Evolutionary conservation across 2,329 filamentous ascomycete genomes (phyloP), one percentile per base, ranked within the genome.

Genomic region (Aquanectria penicillioides): DNA sequence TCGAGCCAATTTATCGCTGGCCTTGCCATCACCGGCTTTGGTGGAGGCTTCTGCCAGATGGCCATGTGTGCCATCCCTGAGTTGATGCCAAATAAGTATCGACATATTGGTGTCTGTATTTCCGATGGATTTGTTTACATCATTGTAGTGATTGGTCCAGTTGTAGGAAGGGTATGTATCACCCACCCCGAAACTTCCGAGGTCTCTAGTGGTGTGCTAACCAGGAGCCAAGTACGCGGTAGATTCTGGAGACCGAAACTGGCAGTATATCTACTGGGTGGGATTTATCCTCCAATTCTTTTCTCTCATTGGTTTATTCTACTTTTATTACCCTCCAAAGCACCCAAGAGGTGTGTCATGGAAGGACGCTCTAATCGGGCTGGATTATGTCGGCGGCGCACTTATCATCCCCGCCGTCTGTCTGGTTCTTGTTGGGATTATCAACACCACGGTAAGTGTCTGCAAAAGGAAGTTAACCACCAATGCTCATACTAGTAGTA

Each of bases 21-120:
- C n/a, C n/a, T n/a, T n/a, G n/a, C n/a, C n/a, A n/a, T n/a, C n/a
- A n/a, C n/a, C n/a, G n/a, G n/a, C n/a, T n/a, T n/a, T n/a, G 78
- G 78, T n/a, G 77, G 69, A 15, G 78, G 74, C 6, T 79, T 78
- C 38, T 78, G 76, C 23, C 78, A 81, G 67, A 70, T 79, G 50
- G 79, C 77, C 13, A 78, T 77, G 34, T 80, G 81, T 64, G 78
- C 77, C 7, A 74, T 82, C 7, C 77, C 79, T 6, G 79, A 81
- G 59, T 74, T 83, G 18, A 73, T 83, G 2, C 79, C 79, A 1
- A 81, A 81, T 68, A 82, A 81, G 64, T 81, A 78, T 78, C 68
- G 79, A 50, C 77, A 81, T 62, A 63, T 74, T 18, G 74, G 74
- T 3, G 76, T 79, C 12, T 78, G 78, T 43, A 69, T 83, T 51